phyloP scores from a whole-genome alignment of 345 rosid species.

The Heritiera fomes region DNA sequence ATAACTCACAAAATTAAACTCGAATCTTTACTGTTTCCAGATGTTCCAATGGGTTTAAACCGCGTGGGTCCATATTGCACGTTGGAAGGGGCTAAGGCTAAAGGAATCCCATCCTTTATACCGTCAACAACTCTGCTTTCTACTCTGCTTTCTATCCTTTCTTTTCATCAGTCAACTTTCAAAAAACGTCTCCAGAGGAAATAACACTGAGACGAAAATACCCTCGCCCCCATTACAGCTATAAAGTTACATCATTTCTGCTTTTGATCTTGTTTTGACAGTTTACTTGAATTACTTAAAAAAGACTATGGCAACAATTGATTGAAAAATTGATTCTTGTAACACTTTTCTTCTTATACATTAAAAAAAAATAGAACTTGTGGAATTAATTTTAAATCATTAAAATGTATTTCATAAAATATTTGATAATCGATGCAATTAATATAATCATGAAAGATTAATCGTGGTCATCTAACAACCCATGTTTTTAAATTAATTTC shows the following conservation, averaged over 20 bases:
- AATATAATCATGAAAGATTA: not conserved
- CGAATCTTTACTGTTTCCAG: not conserved
- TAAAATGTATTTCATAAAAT: not conserved
- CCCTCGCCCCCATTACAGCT: constrained; percentile 13
- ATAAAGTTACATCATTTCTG: not conserved
- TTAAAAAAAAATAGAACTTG: not conserved
- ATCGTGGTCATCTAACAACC: not conserved
- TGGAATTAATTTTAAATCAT: not conserved
- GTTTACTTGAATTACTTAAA: too few species aligned
- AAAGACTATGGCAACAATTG: not conserved
- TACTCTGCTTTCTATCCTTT: not conserved
- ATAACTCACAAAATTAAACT: too few species aligned
- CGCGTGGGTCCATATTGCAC: constrained; percentile 34
- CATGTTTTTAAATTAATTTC: not conserved
- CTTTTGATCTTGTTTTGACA: not conserved
- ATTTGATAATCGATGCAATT: not conserved
- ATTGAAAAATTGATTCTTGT: not conserved
- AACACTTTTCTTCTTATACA: not conserved
- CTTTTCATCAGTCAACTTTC: not conserved
- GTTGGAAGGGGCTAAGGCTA: not conserved
- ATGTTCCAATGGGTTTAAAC: not conserved
- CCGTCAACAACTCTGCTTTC: not conserved
- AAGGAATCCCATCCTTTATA: not conserved
- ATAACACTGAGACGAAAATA: not conserved
- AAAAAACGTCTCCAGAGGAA: not conserved